Conservation (phyloP, 169 alveolate genomes). For the Eimeria sp. region DNA sequence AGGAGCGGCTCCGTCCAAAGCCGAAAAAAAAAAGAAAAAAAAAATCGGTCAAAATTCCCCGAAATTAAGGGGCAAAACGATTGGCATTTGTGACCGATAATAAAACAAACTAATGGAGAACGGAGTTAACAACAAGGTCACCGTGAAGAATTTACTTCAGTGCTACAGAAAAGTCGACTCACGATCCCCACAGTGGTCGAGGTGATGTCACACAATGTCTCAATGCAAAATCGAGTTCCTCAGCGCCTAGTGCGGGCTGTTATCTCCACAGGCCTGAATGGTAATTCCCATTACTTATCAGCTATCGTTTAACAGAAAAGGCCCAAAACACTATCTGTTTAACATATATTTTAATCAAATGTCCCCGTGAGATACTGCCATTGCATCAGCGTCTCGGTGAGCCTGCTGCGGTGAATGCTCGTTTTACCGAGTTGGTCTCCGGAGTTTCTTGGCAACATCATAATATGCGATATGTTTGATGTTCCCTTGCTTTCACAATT, state of each 20-base stretch:
- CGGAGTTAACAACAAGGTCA: not conserved
- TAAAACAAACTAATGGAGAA: not conserved
- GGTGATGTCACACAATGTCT: not conserved
- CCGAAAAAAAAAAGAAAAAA: no score
- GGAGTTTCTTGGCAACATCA: not conserved
- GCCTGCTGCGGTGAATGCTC: not conserved
- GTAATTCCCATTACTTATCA: not conserved
- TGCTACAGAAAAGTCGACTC: not conserved
- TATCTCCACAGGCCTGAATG: not conserved
- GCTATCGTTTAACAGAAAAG: not conserved
- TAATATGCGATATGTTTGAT: not conserved
- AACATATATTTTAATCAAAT: not conserved
- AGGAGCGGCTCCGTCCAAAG: not conserved
- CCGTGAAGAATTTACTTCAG: not conserved
- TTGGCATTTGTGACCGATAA: not conserved
- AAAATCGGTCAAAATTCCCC: not conserved
- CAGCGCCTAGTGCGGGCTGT: not conserved
- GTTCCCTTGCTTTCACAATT: not conserved
- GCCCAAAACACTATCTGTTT: not conserved
- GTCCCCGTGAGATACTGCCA: not conserved
- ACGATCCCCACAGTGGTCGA: constrained; percentile 8
- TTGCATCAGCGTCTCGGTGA: not conserved
- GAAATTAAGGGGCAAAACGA: not conserved
- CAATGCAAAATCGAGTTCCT: not conserved
- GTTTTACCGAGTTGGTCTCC: not conserved